These are phyloP conservation scores for Volutella citrinella DNA, from an alignment of 2,329 filamentous ascomycete species.

Conservation along the genomic window DNA sequence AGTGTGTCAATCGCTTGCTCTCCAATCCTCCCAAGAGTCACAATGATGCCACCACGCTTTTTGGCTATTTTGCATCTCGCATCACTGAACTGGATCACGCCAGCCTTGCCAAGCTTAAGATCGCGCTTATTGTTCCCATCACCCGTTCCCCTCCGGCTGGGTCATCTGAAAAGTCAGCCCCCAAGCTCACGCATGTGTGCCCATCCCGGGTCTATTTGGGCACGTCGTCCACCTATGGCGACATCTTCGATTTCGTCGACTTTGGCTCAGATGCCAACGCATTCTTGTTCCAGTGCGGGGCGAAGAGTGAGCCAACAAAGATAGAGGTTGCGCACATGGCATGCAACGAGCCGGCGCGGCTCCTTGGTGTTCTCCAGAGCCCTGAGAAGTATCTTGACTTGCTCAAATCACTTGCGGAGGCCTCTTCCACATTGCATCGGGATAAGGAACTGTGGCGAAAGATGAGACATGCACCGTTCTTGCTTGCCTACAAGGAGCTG, in stretches of 20 bases:
- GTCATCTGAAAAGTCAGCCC: slow-evolving; percentile 39
- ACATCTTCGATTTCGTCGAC: slow-evolving; percentile 96
- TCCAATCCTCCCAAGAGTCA: slow-evolving; percentile 67
- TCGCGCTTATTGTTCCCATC: slow-evolving; percentile 71
- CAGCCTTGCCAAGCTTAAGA: slow-evolving; percentile 57
- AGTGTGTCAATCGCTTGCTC: slow-evolving; percentile 73
- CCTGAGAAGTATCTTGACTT: slow-evolving; percentile 85
- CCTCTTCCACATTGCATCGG: slow-evolving; percentile 64
- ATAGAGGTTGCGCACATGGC: slow-evolving; percentile 79
- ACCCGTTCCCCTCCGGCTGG: slow-evolving; percentile 27
- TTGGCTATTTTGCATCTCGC: slow-evolving; percentile 79
- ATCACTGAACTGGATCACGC: slow-evolving; percentile 67
- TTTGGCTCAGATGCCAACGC: slow-evolving; percentile 85
- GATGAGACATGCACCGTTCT: slow-evolving; percentile 72
- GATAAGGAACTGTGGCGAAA: slow-evolving; percentile 75
- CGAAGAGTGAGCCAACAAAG: slow-evolving; percentile 87
- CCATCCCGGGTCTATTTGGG: slow-evolving; percentile 82
- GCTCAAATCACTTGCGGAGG: slow-evolving; percentile 76
- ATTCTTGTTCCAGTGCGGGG: slow-evolving; percentile 84
- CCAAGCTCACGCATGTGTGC: slow-evolving; percentile 42
- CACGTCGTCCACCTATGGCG: slow-evolving; percentile 64
- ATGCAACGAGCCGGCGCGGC: slow-evolving; percentile 77
- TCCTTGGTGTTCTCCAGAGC: slow-evolving; percentile 76
- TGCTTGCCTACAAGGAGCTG: slow-evolving; percentile 81
- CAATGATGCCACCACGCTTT: slow-evolving; percentile 66